These are phyloP conservation scores for Cryptosporidium meleagridis DNA, from an alignment of 169 alveolate genomes.

Conservation along the genomic window DNA sequence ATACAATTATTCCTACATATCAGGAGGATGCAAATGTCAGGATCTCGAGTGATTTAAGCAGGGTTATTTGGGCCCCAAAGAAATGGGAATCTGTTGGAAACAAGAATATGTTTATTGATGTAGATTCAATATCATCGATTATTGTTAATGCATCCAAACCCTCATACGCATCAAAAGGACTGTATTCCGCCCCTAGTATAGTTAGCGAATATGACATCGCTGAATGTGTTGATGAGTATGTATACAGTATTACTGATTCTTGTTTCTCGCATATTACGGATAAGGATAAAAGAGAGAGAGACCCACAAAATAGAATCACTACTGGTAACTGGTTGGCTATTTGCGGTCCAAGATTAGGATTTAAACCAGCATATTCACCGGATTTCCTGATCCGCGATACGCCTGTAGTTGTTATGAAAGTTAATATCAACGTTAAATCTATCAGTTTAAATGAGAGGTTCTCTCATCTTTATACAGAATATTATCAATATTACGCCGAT, in stretches of 20 bases:
- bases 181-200: constrained; percentile 46
- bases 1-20: constrained; percentile 64
- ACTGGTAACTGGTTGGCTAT: constrained; percentile 74
- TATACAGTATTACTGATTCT: constrained; percentile 34
- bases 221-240: constrained; percentile 73
- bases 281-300: constrained; percentile 26
- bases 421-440: constrained; percentile 60
- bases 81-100: constrained; percentile 62
- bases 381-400: constrained; percentile 72
- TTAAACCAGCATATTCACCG: constrained; percentile 70
- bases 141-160: constrained; percentile 72
- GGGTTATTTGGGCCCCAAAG: constrained; percentile 66
- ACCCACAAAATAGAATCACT: constrained; percentile 51
- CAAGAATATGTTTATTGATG: constrained; percentile 62
- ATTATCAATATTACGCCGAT: constrained; percentile 60
- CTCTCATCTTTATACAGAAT: constrained; percentile 56
- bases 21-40: constrained; percentile 70
- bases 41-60: constrained; percentile 63
- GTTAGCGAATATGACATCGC: constrained; percentile 69
- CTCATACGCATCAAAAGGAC: constrained; percentile 42
- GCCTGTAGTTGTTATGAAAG: constrained; percentile 54
- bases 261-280: constrained; percentile 44
- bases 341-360: constrained; percentile 73
- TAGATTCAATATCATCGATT: constrained; percentile 66
- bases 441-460: constrained; percentile 68